Percentiles rank a stretch among this genome's conserved stretches.
Conservation (phyloP, 2,329 filamentous ascomycete species). For the Stromatinia cepivora region DNA sequence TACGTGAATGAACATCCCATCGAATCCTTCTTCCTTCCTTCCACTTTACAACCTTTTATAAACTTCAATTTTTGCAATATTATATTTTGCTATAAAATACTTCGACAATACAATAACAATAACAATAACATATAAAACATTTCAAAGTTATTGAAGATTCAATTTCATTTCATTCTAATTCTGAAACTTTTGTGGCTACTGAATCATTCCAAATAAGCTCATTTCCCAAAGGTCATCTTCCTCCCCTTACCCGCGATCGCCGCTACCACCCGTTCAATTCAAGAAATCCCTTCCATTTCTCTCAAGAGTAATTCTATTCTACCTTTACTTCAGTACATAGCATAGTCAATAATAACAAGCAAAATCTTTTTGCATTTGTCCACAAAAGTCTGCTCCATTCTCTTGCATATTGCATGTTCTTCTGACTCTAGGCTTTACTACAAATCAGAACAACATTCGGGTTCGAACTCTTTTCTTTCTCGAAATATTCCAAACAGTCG, state of each 20-base stretch:
- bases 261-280: background rate
- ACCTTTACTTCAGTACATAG: conserved; percentile 46
- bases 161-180: background rate
- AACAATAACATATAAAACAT: background rate
- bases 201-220: conserved; percentile 23
- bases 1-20: background rate
- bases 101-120: too few species aligned
- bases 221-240: conserved; percentile 23
- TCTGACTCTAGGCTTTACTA: conserved; percentile 38
- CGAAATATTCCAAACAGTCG: background rate
- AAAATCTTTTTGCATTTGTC: conserved; percentile 35
- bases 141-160: background rate
- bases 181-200: conserved; percentile 9
- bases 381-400: conserved; percentile 40
- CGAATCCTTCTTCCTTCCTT: background rate
- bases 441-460: conserved; percentile 31
- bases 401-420: conserved; percentile 33
- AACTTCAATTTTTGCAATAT: background rate
- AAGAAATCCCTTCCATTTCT: conserved; percentile 32
- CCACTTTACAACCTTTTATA: background rate
- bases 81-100: background rate
- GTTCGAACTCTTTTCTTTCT: conserved; percentile 18
- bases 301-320: conserved; percentile 30
- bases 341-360: conserved; percentile 52
- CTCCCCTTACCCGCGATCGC: conserved; percentile 25